These are phyloP conservation scores for Epichloe aotearoae DNA, from an alignment of 2,329 filamentous ascomycete genomes.

Conservation along the genomic window DNA sequence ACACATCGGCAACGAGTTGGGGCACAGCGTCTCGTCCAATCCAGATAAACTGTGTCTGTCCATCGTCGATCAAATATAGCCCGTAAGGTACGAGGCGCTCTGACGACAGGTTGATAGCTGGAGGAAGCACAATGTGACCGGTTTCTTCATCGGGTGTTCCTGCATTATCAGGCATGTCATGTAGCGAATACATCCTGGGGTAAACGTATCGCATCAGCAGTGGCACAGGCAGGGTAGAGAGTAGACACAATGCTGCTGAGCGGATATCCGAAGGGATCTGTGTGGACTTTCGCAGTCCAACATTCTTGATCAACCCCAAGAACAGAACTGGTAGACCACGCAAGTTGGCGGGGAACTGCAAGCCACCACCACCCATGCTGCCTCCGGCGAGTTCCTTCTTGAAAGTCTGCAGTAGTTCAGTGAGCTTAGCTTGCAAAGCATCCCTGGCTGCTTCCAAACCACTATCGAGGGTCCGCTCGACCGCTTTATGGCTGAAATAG, in stretches of 20 bases:
- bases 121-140: conserved; percentile 79
- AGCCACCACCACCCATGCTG: conserved; percentile 85
- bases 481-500: conserved; percentile 95
- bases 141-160: conserved; percentile 76
- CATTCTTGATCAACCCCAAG: conserved; percentile 89
- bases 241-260: conserved; percentile 78
- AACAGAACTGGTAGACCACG: conserved; percentile 81
- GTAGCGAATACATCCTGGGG: conserved; percentile 69
- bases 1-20: conserved; percentile 78
- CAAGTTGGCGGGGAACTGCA: conserved; percentile 90
- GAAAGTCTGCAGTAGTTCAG: conserved; percentile 88
- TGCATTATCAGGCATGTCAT: conserved; percentile 93
- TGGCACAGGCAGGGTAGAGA: conserved; percentile 87
- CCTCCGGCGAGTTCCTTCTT: conserved; percentile 92
- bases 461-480: conserved; percentile 74
- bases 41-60: conserved; percentile 96
- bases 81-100: conserved; percentile 81
- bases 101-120: conserved; percentile 73
- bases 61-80: conserved; percentile 91
- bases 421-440: conserved; percentile 78
- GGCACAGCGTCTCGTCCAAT: conserved; percentile 85
- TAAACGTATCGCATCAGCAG: conserved; percentile 90
- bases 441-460: conserved; percentile 86
- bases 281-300: conserved; percentile 81
- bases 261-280: conserved; percentile 91